A percentile compares a stretch with the other conserved stretches of the same genome.
Conservation (phyloP, 2,329 filamentous ascomycete species). For the Sporothrix phasma region DNA sequence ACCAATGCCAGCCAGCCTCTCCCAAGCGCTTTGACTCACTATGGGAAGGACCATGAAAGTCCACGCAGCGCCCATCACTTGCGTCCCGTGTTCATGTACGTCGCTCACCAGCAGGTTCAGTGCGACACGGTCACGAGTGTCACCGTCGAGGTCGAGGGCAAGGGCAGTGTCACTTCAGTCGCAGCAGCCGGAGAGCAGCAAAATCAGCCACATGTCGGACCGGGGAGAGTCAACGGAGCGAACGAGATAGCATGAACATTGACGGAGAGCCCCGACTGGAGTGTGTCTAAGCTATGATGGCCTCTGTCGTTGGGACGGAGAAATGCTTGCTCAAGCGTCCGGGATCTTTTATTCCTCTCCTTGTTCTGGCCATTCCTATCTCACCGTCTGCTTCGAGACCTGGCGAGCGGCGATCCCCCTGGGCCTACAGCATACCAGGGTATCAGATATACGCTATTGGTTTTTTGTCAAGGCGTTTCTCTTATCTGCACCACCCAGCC, state of each 20-base stretch:
- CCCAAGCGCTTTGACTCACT: conserved; percentile 9
- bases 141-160: conserved; percentile 28
- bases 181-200: conserved; percentile 21
- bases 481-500: background rate
- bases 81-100: too few relatives aligned
- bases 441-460: conserved; percentile 9
- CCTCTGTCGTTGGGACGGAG: background rate
- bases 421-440: background rate
- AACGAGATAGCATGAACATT: background rate
- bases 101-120: conserved; percentile 24
- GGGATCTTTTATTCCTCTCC: background rate
- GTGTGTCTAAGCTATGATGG: background rate
- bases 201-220: conserved; percentile 12
- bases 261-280: background rate
- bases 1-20: conserved; percentile 13
- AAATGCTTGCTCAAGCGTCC: background rate
- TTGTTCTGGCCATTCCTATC: background rate
- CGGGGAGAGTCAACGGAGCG: background rate
- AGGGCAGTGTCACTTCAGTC: conserved; percentile 17
- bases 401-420: background rate
- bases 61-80: too few relatives aligned
- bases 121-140: conserved; percentile 36
- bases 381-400: background rate
- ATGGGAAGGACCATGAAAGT: conserved; percentile 17
- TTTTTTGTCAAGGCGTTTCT: background rate